These are phyloP conservation scores for Cladosporium sp. DNA, from an alignment of 2,329 filamentous ascomycete genomes.

Conservation along the genomic window DNA sequence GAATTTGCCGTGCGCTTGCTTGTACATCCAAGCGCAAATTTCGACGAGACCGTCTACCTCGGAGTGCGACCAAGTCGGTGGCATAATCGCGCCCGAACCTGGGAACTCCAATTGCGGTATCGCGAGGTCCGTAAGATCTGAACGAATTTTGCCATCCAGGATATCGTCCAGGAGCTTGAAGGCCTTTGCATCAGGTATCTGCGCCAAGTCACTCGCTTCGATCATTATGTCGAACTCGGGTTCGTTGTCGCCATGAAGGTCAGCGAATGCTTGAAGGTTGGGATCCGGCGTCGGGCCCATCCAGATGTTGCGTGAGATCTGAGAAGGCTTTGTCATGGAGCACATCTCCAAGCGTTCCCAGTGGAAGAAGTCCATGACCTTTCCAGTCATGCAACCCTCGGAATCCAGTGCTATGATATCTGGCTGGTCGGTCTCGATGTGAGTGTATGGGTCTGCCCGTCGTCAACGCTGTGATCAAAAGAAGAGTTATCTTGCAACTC, in stretches of 20 bases:
- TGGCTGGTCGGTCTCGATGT: conserved; percentile 66
- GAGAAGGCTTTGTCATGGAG: conserved; percentile 81
- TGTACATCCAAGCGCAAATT: conserved; percentile 85
- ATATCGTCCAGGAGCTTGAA: conserved; percentile 61
- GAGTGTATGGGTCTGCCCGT: conserved; percentile 54
- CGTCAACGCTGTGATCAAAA: not conserved
- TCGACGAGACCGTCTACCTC: conserved; percentile 83
- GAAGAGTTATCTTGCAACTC: conserved; percentile 25
- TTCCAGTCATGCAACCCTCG: conserved; percentile 65
- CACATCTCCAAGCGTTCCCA: conserved; percentile 92
- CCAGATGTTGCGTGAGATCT: conserved; percentile 87
- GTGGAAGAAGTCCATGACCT: conserved; percentile 81
- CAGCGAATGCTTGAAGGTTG: conserved; percentile 14
- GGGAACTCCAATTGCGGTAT: conserved; percentile 73
- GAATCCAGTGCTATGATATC: conserved; percentile 73
- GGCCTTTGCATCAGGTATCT: conserved; percentile 64
- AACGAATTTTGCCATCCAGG: conserved; percentile 25
- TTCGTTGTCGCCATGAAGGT: conserved; percentile 46
- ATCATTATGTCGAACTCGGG: conserved; percentile 67
- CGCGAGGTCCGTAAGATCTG: conserved; percentile 39
- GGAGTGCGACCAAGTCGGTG: conserved; percentile 74
- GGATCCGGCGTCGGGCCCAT: conserved; percentile 80
- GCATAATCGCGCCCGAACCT: conserved; percentile 86
- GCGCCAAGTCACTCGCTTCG: conserved; percentile 81
- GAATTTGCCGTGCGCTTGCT: conserved; percentile 58